Conservation (phyloP, 1,139 yeast genomes). For the Blastobotrys persicus region DNA sequence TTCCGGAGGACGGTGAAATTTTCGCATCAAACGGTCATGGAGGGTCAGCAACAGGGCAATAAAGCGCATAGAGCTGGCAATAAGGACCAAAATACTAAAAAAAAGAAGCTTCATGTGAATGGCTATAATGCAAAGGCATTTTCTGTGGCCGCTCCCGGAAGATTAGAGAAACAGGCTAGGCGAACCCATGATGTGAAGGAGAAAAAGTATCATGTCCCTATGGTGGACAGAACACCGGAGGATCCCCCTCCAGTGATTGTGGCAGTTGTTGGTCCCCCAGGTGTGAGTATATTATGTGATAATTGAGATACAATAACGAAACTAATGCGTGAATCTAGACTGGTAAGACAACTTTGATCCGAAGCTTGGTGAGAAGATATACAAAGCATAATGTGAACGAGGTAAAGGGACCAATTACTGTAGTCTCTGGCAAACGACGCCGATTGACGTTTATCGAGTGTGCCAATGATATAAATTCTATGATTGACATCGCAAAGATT, state of each 20-base stretch:
- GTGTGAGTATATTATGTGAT: slow-evolving; percentile 38
- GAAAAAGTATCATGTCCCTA: slow-evolving; percentile 87
- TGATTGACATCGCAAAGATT: slow-evolving; percentile 94
- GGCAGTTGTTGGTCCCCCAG: slow-evolving; percentile 98
- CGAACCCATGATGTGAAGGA: slow-evolving; percentile 82
- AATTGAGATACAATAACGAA: neutral
- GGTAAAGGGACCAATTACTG: slow-evolving; percentile 93
- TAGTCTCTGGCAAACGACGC: slow-evolving; percentile 94
- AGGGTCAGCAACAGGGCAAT: slow-evolving; percentile 35
- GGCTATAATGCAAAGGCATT: slow-evolving; percentile 94
- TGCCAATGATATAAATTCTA: slow-evolving; percentile 85
- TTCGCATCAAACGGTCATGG: neutral
- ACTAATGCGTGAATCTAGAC: slow-evolving; percentile 43
- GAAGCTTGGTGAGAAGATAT: slow-evolving; percentile 81
- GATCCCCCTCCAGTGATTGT: slow-evolving; percentile 97
- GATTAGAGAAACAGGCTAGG: slow-evolving; percentile 78
- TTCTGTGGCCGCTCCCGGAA: slow-evolving; percentile 89
- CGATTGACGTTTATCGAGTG: slow-evolving; percentile 92
- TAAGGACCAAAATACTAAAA: slow-evolving; percentile 61
- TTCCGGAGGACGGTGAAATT: neutral
- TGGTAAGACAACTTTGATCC: slow-evolving; percentile 91
- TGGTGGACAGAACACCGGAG: slow-evolving; percentile 96
- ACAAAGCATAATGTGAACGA: slow-evolving; percentile 86
- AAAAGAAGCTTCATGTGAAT: slow-evolving; percentile 84
- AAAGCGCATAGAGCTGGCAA: slow-evolving; percentile 47